Evolutionary conservation across 352 stramenopile genomes (phyloP), one percentile per base, ranked within the genome.

Genomic region (Elongisporangium senticosum): DNA sequence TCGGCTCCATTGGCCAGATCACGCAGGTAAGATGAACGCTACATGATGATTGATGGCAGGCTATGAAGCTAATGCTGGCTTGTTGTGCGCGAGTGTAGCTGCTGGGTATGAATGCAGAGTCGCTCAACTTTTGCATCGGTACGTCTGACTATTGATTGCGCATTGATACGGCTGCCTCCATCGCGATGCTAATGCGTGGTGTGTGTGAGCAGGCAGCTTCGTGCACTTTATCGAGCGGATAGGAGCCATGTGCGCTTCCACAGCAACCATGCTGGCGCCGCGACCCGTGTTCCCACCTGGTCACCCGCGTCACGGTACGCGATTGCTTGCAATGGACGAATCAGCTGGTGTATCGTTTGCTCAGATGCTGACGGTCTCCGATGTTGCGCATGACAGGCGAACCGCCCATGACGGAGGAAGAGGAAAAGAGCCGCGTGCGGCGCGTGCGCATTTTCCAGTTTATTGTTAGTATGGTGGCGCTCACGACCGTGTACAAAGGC

Each of bases 211-310:
- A 86, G 77, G 76, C 5, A 92, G 79, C 55, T 93, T 90, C 62
- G 80, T 93, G 7, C 72, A 93, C 54, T 93, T 92, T 57, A 56
- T 92, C n/a, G 84, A 93, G 64, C 73, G 82, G 48, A 90, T 92
- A 75, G 79, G 76, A 56, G 78, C 72, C 49, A 89, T 92, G 78
- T 89, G 76, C 23, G 81, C 79, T 1, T 72, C 74, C 20, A 79
- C 88, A 49, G 80, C 82, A 6, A 66, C 78, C 21, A 89, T 91
- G 78, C 47, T 93, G 43, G 72, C 78, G 13, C 84, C 84, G 26
- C 69, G 77, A 8, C 80, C 74, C 10, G 63, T 74, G 48, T 90
- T 89, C 52, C 79, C 81, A 10, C 79, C 80, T 1, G 83, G 82
- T 2, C 81, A 93, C 56, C 83, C 83, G n/a, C 76, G 83, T 17